phyloP scores from a whole-genome alignment of 306 rosid species.

The Betula pendula region DNA sequence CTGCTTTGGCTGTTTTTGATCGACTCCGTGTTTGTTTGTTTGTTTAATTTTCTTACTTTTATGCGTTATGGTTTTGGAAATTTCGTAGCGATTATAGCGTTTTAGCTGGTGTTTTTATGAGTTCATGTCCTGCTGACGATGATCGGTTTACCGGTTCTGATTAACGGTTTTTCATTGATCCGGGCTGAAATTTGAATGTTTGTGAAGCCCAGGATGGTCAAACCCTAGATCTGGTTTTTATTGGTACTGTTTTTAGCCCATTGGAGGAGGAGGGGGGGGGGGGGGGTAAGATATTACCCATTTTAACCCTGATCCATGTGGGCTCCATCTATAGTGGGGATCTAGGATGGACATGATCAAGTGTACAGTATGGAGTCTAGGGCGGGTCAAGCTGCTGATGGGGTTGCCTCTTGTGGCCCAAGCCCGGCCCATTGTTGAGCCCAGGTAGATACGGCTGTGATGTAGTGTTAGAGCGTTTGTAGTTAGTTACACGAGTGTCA shows the following conservation, averaged over 20 bases:
- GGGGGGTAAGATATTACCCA: background rate
- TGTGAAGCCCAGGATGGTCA: slow-evolving; percentile 32
- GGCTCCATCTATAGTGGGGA: slow-evolving; percentile 17
- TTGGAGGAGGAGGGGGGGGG: too few relatives aligned
- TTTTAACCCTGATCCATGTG: slow-evolving; percentile 34
- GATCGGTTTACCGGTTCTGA: background rate
- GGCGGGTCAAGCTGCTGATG: background rate
- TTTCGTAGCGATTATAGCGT: background rate
- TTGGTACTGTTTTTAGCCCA: slow-evolving; percentile 14
- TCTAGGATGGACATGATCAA: slow-evolving; percentile 22
- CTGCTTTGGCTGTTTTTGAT: too few relatives aligned
- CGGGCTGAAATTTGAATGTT: slow-evolving; percentile 27
- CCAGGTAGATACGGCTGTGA: background rate
- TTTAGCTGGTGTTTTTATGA: background rate
- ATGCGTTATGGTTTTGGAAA: background rate
- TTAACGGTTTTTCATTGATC: slow-evolving; percentile 27
- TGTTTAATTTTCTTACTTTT: background rate
- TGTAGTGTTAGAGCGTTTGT: background rate
- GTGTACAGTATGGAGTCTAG: slow-evolving; percentile 20
- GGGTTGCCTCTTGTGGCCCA: slow-evolving; percentile 18
- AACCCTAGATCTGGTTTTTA: slow-evolving; percentile 1
- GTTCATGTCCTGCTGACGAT: background rate
- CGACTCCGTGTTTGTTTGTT: background rate
- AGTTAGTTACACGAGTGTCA: background rate
- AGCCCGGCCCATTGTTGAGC: slow-evolving; percentile 37